Percentiles rank a stretch among this genome's conserved stretches.
phyloP scores from a whole-genome alignment of 805 yeast genomes.

The Kluyveromyces dobzhanskii region DNA sequence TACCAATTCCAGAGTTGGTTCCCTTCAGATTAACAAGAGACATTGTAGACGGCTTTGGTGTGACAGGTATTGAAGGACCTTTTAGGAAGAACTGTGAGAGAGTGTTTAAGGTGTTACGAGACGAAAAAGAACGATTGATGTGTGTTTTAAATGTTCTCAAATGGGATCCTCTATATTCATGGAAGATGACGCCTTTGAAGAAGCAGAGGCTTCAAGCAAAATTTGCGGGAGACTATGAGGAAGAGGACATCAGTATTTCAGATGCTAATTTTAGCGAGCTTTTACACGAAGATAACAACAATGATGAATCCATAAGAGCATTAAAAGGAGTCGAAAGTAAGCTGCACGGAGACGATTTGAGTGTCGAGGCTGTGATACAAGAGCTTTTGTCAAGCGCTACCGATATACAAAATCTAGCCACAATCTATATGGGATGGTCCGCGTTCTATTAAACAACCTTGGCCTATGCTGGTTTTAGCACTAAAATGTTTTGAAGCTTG shows the following conservation, averaged over 20 bases:
- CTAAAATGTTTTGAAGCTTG: too few relatives aligned
- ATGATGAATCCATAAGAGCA: conserved; percentile 74
- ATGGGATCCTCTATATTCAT: conserved; percentile 89
- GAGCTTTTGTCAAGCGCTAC: conserved; percentile 74
- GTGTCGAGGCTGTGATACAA: conserved; percentile 76
- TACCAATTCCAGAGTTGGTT: conserved; percentile 86
- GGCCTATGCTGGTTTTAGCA: too few relatives aligned
- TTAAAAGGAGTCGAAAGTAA: conserved; percentile 65
- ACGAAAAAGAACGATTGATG: conserved; percentile 58
- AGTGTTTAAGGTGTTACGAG: conserved; percentile 58
- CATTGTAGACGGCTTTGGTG: conserved; percentile 87
- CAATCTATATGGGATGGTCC: conserved; percentile 79
- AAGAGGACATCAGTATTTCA: conserved; percentile 11
- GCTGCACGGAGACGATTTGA: conserved; percentile 54
- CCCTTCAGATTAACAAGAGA: conserved; percentile 91
- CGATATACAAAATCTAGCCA: conserved; percentile 55
- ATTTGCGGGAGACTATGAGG: conserved; percentile 13
- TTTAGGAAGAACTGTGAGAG: conserved; percentile 68
- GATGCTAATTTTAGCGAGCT: conserved; percentile 13
- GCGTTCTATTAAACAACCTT: conserved; percentile 55
- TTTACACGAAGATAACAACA: conserved; percentile 28
- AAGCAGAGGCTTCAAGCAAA: conserved; percentile 44
- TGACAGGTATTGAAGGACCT: conserved; percentile 73
- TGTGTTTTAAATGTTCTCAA: conserved; percentile 77
- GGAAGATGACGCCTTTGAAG: conserved; percentile 78